phyloP scores from a whole-genome alignment of 176 grass and related monocot species.

The Phoenix roebelenii region DNA sequence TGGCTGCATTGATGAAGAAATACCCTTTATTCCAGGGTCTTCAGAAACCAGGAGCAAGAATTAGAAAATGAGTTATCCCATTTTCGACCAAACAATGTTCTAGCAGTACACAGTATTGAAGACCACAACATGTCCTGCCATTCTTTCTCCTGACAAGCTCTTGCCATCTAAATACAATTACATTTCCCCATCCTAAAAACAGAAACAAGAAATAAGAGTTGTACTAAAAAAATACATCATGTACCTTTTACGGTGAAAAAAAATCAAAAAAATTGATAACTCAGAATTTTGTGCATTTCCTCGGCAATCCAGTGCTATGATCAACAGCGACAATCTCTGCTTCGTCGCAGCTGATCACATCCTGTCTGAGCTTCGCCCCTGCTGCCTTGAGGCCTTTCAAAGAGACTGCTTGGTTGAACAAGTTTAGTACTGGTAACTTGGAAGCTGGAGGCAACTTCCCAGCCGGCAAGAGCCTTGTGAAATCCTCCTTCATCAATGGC shows the following conservation, averaged over 20 bases:
- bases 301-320: constrained; percentile 60
- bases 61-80: too few relatives aligned
- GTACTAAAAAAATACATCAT: too few relatives aligned
- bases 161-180: too few relatives aligned
- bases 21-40: too few relatives aligned
- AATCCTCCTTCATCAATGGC: constrained; percentile 69
- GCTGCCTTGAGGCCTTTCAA: constrained; percentile 85
- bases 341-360: constrained; percentile 41
- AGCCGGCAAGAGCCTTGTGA: constrained; percentile 46
- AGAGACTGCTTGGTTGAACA: constrained; percentile 91
- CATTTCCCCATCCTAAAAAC: too few relatives aligned
- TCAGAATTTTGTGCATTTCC: constrained; percentile 65
- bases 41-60: too few relatives aligned
- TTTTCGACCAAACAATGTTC: too few relatives aligned
- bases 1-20: too few relatives aligned
- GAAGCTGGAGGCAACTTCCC: constrained; percentile 85
- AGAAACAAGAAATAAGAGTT: too few relatives aligned
- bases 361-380: constrained; percentile 72
- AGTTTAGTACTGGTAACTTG: constrained; percentile 74
- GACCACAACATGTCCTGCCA: too few relatives aligned
- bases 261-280: not conserved
- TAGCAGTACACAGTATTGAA: too few relatives aligned
- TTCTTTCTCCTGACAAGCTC: too few relatives aligned
- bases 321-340: constrained; percentile 49
- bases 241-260: not conserved